These are phyloP conservation scores for Aurantiochytrium sp. DNA, from an alignment of 108 stramenopile species.

Conservation along the genomic window DNA sequence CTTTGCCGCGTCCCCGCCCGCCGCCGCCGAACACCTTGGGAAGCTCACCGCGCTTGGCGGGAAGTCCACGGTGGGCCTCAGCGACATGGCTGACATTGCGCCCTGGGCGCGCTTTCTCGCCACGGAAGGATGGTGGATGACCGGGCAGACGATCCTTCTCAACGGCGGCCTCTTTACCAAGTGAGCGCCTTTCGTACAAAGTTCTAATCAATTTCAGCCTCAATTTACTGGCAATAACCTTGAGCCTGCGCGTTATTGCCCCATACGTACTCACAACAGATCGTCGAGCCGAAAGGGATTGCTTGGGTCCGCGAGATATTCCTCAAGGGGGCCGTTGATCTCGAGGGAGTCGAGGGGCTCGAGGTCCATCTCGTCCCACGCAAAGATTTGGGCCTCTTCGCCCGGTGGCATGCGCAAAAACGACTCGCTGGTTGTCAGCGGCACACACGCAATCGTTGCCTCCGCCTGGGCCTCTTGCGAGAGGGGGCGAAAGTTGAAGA, in stretches of 20 bases:
- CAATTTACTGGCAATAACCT: not conserved
- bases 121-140: slow-evolving; percentile 18
- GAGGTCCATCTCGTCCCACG: not conserved
- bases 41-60: not conserved
- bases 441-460: too few relatives aligned
- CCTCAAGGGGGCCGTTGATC: not conserved
- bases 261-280: not conserved
- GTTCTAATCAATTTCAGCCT: not conserved
- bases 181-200: not conserved
- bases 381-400: not conserved
- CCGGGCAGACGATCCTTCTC: not conserved
- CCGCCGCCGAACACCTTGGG: not conserved
- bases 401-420: not conserved
- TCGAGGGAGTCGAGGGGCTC: not conserved
- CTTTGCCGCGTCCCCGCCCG: not conserved
- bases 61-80: not conserved
- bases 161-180: not conserved
- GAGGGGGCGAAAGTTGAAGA: not conserved
- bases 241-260: too few relatives aligned
- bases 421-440: not conserved
- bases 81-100: not conserved
- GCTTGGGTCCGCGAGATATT: not conserved
- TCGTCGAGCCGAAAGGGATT: not conserved
- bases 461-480: not conserved
- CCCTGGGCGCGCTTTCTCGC: not conserved